Conservation (phyloP, 768 basidiomycete genomes). For the Lyophyllum shimeji region DNA sequence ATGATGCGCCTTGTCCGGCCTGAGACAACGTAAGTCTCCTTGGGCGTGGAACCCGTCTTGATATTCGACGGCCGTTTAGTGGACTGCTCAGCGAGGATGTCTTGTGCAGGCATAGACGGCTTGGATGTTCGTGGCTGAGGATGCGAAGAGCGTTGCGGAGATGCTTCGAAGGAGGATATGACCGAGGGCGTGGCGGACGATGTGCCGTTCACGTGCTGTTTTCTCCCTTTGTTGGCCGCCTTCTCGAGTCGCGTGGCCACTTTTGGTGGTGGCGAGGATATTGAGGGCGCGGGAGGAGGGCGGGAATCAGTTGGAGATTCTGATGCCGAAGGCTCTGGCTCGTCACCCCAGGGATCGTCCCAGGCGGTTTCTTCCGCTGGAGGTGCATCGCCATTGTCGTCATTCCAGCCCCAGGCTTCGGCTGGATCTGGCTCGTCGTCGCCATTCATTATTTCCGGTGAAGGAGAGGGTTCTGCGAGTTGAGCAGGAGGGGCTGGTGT, state of each 20-base stretch:
- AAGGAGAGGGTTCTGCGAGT: slow-evolving; percentile 4
- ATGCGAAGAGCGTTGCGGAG: slow-evolving; percentile 21
- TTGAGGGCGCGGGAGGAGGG: slow-evolving; percentile 29
- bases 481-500: slow-evolving; percentile 11
- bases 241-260: slow-evolving; percentile 59
- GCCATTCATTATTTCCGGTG: slow-evolving; percentile 11
- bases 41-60: slow-evolving; percentile 23
- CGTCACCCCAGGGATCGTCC: slow-evolving; percentile 74
- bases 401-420: slow-evolving; percentile 81
- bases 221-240: slow-evolving; percentile 55
- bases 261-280: slow-evolving; percentile 44
- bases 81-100: slow-evolving; percentile 17
- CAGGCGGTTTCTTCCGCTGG: slow-evolving; percentile 47
- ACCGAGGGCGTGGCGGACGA: slow-evolving; percentile 21
- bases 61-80: slow-evolving; percentile 27
- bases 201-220: slow-evolving; percentile 31
- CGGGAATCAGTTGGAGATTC: slow-evolving; percentile 23
- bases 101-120: slow-evolving; percentile 4
- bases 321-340: slow-evolving; percentile 21
- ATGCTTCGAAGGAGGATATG: slow-evolving; percentile 17
- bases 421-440: slow-evolving; percentile 39
- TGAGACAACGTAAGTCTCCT: slow-evolving; percentile 64
- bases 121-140: slow-evolving; percentile 3
- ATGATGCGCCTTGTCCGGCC: slow-evolving; percentile 53
- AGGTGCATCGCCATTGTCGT: slow-evolving; percentile 43